Conservation (phyloP, 768 basidiomycete species). For the Austroboletus eburneus region DNA sequence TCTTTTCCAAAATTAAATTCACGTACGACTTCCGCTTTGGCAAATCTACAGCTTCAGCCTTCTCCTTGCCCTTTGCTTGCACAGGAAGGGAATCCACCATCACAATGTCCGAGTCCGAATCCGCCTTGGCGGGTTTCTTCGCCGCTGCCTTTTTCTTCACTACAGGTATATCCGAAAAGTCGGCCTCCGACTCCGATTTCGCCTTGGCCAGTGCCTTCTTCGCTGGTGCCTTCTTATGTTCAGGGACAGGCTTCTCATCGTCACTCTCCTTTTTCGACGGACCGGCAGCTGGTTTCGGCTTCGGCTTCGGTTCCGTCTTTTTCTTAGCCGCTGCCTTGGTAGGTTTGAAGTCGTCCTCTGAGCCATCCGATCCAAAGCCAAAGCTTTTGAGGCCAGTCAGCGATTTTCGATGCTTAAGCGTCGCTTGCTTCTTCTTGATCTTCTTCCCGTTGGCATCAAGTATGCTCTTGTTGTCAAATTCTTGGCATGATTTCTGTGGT, state of each 20-base stretch:
- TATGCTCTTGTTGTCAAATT: slow-evolving; percentile 42
- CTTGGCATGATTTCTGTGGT: slow-evolving; percentile 36
- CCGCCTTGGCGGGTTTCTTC: slow-evolving; percentile 25
- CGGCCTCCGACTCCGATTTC: slow-evolving; percentile 40
- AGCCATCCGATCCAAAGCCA: slow-evolving; percentile 35
- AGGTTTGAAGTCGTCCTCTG: slow-evolving; percentile 56
- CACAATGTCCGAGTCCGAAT: slow-evolving; percentile 39
- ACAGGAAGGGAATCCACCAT: slow-evolving; percentile 22
- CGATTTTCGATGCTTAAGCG: slow-evolving; percentile 52
- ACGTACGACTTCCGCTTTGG: slow-evolving; percentile 70
- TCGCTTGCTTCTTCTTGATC: slow-evolving; percentile 54
- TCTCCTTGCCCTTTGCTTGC: slow-evolving; percentile 41
- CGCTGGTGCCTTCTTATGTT: slow-evolving; percentile 29
- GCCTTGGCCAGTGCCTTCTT: slow-evolving; percentile 32
- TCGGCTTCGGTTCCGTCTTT: slow-evolving; percentile 31
- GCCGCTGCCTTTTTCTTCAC: slow-evolving; percentile 18
- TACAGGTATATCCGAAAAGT: slow-evolving; percentile 25
- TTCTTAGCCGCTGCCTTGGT: slow-evolving; percentile 43
- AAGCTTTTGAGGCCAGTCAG: slow-evolving; percentile 37
- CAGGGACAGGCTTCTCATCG: slow-evolving; percentile 28
- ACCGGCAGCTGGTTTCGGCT: slow-evolving; percentile 26
- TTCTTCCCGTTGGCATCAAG: slow-evolving; percentile 49
- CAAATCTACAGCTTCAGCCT: slow-evolving; percentile 34
- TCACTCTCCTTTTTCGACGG: slow-evolving; percentile 46
- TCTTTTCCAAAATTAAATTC: not conserved